Conservation (phyloP, 306 rosid genomes). For the Vachellia collinsii region DNA sequence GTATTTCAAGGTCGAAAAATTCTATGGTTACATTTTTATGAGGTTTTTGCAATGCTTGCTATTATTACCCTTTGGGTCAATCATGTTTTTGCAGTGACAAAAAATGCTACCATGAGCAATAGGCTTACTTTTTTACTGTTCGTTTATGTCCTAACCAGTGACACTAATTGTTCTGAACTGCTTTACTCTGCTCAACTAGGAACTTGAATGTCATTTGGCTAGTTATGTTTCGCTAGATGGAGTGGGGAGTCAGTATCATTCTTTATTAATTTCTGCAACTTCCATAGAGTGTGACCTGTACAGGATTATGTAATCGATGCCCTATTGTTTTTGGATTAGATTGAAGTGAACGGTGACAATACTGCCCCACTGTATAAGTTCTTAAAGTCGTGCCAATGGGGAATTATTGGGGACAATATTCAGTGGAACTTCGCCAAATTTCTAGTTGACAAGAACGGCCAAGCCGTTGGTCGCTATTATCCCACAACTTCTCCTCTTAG, state of each 20-base stretch:
- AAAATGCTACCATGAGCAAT: not conserved
- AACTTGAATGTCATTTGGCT: constrained; percentile 14
- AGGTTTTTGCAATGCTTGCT: constrained; percentile 1
- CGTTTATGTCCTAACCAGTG: not conserved
- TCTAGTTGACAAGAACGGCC: constrained; percentile 74
- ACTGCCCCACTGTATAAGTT: constrained; percentile 75
- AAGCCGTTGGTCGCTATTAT: constrained; percentile 72
- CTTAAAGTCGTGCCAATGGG: constrained; percentile 76
- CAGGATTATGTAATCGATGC: not conserved
- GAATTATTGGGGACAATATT: constrained; percentile 76
- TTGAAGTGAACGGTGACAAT: constrained; percentile 81
- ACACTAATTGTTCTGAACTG: constrained; percentile 6
- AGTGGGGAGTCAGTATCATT: constrained; percentile 3
- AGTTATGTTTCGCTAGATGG: constrained; percentile 15
- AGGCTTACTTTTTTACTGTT: constrained; percentile 11
- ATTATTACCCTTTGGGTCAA: not conserved
- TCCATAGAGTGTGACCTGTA: constrained; percentile 11
- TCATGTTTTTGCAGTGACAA: constrained; percentile 12
- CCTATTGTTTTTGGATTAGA: constrained; percentile 44
- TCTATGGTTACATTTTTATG: not conserved
- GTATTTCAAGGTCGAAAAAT: not conserved
- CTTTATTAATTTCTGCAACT: constrained; percentile 7
- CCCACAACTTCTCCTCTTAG: constrained; percentile 88
- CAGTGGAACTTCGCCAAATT: constrained; percentile 94
- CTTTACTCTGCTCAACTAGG: not conserved